Conservation (phyloP, 2,329 filamentous ascomycete genomes). For the Penicillium italicum region DNA sequence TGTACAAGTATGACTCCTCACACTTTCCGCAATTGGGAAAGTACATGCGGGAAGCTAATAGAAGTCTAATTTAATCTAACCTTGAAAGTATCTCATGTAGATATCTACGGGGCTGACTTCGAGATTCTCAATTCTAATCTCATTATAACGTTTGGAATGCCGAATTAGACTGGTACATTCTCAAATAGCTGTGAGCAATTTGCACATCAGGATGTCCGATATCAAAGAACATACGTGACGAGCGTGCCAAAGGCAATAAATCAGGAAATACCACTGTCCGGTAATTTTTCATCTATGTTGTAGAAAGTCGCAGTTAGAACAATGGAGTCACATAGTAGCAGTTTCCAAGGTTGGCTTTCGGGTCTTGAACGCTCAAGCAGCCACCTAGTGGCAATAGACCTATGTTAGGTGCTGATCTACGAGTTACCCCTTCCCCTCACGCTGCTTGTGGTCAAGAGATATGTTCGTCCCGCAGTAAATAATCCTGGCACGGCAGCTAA, state of each 20-base stretch:
- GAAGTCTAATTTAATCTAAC: background rate
- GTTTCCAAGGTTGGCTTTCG: background rate
- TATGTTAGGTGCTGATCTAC: background rate
- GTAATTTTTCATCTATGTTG: background rate
- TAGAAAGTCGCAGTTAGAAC: background rate
- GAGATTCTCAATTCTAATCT: background rate
- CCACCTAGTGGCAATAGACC: background rate
- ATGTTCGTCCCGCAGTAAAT: background rate
- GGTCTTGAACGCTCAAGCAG: background rate
- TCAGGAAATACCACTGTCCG: background rate
- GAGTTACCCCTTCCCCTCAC: background rate
- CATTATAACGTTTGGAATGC: background rate
- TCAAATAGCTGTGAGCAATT: too few species aligned
- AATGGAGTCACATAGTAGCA: background rate
- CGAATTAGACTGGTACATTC: background rate
- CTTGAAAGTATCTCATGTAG: background rate
- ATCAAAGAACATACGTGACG: too few species aligned
- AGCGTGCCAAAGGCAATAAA: too few species aligned
- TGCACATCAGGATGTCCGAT: too few species aligned
- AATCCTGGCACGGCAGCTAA: background rate
- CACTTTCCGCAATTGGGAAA: background rate
- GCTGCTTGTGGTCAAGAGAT: background rate
- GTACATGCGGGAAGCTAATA: conserved; percentile 1
- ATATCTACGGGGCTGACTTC: background rate
- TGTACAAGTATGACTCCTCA: background rate